These are phyloP conservation scores for Pseudoperonospora humuli DNA, from an alignment of 352 stramenopile genomes.

Conservation along the genomic window DNA sequence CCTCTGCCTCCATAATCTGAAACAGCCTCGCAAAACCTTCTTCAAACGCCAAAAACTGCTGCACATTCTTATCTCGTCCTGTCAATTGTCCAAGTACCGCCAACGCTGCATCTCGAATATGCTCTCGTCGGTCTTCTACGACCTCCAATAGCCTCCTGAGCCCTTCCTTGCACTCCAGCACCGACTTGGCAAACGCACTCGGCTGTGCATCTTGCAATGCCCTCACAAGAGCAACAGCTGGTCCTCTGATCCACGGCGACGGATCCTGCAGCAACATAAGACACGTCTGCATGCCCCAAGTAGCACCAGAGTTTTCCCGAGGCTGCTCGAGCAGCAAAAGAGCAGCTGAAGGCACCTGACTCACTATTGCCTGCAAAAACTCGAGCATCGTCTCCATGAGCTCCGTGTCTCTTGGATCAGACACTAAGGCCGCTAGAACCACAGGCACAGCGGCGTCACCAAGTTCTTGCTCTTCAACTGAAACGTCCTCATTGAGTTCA, in stretches of 20 bases:
- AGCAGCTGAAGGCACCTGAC: conserved; percentile 24
- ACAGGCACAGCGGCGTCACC: conserved; percentile 36
- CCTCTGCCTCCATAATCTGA: conserved; percentile 67
- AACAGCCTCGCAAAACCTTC: conserved; percentile 71
- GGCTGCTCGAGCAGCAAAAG: conserved; percentile 32
- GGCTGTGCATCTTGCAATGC: conserved; percentile 47
- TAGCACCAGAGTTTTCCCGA: conserved; percentile 2
- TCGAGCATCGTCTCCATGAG: conserved; percentile 82
- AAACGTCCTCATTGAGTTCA: conserved; percentile 4
- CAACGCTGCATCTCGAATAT: conserved; percentile 72
- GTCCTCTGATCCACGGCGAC: conserved; percentile 74
- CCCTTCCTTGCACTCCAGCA: conserved; percentile 61
- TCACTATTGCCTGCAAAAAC: conserved; percentile 52
- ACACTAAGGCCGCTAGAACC: conserved; percentile 53
- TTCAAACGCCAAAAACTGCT: conserved; percentile 80
- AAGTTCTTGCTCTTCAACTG: conserved; percentile 34
- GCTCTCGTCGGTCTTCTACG: conserved; percentile 68
- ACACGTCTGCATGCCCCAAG: conserved; percentile 52
- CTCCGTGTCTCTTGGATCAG: conserved; percentile 73
- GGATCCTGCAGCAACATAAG: conserved; percentile 66
- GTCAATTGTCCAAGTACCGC: conserved; percentile 64
- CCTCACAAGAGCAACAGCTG: conserved; percentile 53
- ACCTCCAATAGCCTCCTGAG: conserved; percentile 63
- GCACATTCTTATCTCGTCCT: conserved; percentile 54
- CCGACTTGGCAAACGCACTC: conserved; percentile 31